These are phyloP conservation scores for Candida golubevii DNA, from an alignment of 805 yeast genomes.

Conservation along the genomic window DNA sequence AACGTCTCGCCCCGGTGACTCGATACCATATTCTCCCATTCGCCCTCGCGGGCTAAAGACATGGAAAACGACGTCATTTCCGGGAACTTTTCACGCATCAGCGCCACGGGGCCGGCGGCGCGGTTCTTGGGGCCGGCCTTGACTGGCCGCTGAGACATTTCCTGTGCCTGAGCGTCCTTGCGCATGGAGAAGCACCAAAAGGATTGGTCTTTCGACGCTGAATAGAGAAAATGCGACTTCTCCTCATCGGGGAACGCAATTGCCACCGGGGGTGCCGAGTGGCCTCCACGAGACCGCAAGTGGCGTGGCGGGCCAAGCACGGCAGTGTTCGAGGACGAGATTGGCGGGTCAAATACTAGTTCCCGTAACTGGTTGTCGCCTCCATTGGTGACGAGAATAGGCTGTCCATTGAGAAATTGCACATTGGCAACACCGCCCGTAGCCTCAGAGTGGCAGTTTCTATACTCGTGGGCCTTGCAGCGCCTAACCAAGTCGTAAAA, in stretches of 20 bases:
- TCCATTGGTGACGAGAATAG: slow-evolving; percentile 84
- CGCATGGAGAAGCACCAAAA: slow-evolving; percentile 91
- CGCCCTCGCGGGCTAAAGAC: slow-evolving; percentile 71
- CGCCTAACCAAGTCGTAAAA: slow-evolving; percentile 77
- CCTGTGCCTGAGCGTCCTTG: slow-evolving; percentile 95
- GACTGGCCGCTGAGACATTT: slow-evolving; percentile 72
- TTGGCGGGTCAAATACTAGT: slow-evolving; percentile 87
- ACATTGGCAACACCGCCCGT: slow-evolving; percentile 76
- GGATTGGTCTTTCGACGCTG: slow-evolving; percentile 82
- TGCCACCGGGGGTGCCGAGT: slow-evolving; percentile 79
- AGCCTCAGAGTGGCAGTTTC: slow-evolving; percentile 66
- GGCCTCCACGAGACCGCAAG: slow-evolving; percentile 96
- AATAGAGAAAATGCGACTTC: slow-evolving; percentile 73
- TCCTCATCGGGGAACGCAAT: slow-evolving; percentile 74
- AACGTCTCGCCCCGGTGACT: slow-evolving; percentile 78
- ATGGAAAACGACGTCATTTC: slow-evolving; percentile 69
- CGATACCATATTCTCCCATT: slow-evolving; percentile 91
- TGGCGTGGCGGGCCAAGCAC: slow-evolving; percentile 87
- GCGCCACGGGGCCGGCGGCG: slow-evolving; percentile 51
- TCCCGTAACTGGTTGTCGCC: slow-evolving; percentile 88
- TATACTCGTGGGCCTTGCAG: slow-evolving; percentile 69
- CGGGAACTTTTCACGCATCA: slow-evolving; percentile 67
- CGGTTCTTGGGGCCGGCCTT: slow-evolving; percentile 33
- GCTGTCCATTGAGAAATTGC: slow-evolving; percentile 83
- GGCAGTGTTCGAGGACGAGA: slow-evolving; percentile 57